Base-by-base conservation (phyloP, 768 basidiomycete species). In the Suillus lakei region DNA sequence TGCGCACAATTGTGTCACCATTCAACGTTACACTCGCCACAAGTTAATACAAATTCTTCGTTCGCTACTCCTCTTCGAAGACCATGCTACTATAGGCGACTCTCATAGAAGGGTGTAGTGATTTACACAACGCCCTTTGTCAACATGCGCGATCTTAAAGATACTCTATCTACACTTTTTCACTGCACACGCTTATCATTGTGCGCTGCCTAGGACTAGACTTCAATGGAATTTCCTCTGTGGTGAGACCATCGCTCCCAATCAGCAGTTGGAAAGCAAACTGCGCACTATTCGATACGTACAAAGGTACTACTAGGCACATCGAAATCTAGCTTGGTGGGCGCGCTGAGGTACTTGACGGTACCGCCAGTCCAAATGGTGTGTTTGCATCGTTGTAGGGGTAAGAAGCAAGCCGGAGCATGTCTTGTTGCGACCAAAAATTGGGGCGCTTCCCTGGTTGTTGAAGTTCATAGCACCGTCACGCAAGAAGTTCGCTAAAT, bases 331-430 rank as follows among this genome's bases (percentile, higher is more conserved):
- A 77, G 68, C 61, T 81, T 78, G 9, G 68, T 77, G 36, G 79
- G 76, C 12, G 70, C 68, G 44, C 78, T 75, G 41, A 82, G 67
- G 34, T 75, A 77, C 41, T 73, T 77, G 53, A 82, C 74, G 5
- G 80, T 80, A 51, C 81, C 81, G 21, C 81, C 80, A 7, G 71
- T 72, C 81, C 81, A 81, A 53, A 75, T 72, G 54, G 79, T 80
- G 62, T 82, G 80, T 34, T 78, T 80, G 18, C 80, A 34, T 80
- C 76, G 39, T 77, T 73, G 66, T 78, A 81, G 12, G 77, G 73
- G 7, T 75, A 74, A 26, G 70, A 68, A 38, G 69, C 71, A 26
- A 82, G 71, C 46, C 76, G 68, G 54, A 81, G 74, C 60, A 73
- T 65, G 61, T 75, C 71, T 55, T 76, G 72, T 34, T 80, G 79